Base-by-base conservation (phyloP, 495 filamentous ascomycete species). In the Penicillium turbatum region DNA sequence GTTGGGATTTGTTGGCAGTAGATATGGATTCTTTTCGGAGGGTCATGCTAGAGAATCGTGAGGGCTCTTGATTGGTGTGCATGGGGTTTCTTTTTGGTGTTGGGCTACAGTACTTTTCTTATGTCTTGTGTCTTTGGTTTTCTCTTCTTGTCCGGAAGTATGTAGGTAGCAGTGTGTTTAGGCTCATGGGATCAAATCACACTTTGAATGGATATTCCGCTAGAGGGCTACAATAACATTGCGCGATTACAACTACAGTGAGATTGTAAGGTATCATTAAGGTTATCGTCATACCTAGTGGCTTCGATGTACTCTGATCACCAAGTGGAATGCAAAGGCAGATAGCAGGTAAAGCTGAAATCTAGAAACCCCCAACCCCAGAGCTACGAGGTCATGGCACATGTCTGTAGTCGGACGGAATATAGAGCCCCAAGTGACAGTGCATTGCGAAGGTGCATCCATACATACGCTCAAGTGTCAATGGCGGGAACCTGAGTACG, bases 1-100 rank as follows among this genome's bases (percentile, higher is more conserved):
- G 79, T 96, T 53, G 78, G 78, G 27, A 91, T 92, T 61, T 92
- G 88, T 65, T 77, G 79, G 72, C 78, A 79, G 21, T 24, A 24
- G 21, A 24, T 24, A 2, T 24, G 21, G 21, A 24, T 24, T 24
- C 21, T 24, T 24, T 24, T n/a, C n/a, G n/a, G n/a, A n/a, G n/a
- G n/a, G n/a, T n/a, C n/a, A n/a, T n/a, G n/a, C n/a, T n/a, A n/a
- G n/a, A n/a, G n/a, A n/a, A n/a, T n/a, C n/a, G n/a, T n/a, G n/a
- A n/a, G n/a, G n/a, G n/a, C n/a, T n/a, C n/a, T 54, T 48, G 44
- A 39, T 51, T 54, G 54, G 17, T 37, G 43, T 59, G 42, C 49
- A 44, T 59, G 49, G 48, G 48, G 36, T 24, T 55, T 54, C 53
- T 58, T 9, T 53, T 49, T 48, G 54, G 49, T 58, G 50, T 59